Percentiles rank a stretch among this genome's conserved stretches.
Evolutionary conservation across 2,329 filamentous ascomycete species (phyloP).

Genomic region (Atkinsonella hypoxylon): DNA sequence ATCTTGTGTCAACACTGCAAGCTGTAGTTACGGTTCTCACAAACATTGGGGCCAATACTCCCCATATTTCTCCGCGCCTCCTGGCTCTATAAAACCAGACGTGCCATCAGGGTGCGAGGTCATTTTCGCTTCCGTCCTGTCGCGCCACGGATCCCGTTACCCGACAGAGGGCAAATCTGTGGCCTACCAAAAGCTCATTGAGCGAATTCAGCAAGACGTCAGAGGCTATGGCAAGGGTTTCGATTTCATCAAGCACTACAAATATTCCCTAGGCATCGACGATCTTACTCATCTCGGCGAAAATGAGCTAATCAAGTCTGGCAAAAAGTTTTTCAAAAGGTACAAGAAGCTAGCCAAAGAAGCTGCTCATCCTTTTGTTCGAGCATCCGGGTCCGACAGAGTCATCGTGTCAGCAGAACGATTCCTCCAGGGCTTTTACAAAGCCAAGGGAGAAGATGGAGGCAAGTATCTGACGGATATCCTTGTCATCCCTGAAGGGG

Average conservation of each 20-base stretch:
- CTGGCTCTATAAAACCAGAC: constrained; percentile 40
- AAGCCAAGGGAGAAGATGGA: constrained; percentile 21
- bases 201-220: constrained; percentile 47
- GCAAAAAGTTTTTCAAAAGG: constrained; percentile 60
- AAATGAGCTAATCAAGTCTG: constrained; percentile 61
- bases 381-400: constrained; percentile 56
- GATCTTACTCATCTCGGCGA: constrained; percentile 56
- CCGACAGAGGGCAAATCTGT: constrained; percentile 59
- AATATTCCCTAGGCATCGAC: constrained; percentile 59
- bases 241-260: constrained; percentile 59
- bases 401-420: constrained; percentile 64
- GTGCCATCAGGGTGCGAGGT: constrained; percentile 58
- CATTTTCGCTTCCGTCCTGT: constrained; percentile 71
- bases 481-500: constrained; percentile 56
- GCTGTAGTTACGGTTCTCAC: constrained; percentile 47
- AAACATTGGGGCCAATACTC: constrained; percentile 81
- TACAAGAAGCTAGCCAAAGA: constrained; percentile 49
- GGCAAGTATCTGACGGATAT: constrained; percentile 41
- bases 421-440: constrained; percentile 64
- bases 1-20: constrained; percentile 1
- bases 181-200: constrained; percentile 51
- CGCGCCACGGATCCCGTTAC: constrained; percentile 74
- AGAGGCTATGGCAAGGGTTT: constrained; percentile 50
- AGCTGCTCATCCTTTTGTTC: constrained; percentile 52
- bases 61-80: constrained; percentile 67